Conservation (phyloP, 345 rosid species). For the Chamaenerion angustifolium region DNA sequence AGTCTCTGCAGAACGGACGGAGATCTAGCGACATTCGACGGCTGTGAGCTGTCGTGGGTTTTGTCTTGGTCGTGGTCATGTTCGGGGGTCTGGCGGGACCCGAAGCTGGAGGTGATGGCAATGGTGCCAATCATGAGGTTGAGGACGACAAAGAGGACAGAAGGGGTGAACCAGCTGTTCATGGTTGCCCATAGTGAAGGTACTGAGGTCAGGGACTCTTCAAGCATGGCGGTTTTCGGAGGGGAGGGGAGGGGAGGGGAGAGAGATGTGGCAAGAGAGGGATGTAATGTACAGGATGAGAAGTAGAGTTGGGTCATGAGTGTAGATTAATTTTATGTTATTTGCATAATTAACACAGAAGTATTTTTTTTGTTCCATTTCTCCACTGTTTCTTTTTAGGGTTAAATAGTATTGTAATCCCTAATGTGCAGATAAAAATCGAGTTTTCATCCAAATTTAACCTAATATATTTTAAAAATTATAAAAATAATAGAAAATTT, state of each 20-base stretch:
- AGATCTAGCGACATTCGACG: slow-evolving; percentile 32
- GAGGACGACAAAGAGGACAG: slow-evolving; percentile 61
- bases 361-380: no score
- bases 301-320: no score
- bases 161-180: slow-evolving; percentile 69
- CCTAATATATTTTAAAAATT: no score
- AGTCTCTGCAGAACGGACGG: slow-evolving; percentile 61
- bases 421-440: no score
- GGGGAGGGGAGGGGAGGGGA: neutral
- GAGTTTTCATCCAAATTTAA: no score
- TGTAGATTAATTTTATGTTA: no score
- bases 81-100: slow-evolving; percentile 17
- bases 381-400: no score
- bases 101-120: slow-evolving; percentile 37
- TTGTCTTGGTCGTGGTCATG: slow-evolving; percentile 8
- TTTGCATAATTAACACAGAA: no score
- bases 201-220: slow-evolving; percentile 23
- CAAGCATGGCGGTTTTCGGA: slow-evolving; percentile 24
- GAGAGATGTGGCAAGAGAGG: neutral
- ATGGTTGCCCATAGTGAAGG: slow-evolving; percentile 50
- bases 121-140: slow-evolving; percentile 67
- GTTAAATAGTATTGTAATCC: no score
- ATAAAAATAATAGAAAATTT: no score
- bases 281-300: neutral
- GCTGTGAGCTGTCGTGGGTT: slow-evolving; percentile 6